phyloP scores from a whole-genome alignment of 345 rosid genomes.

The Adansonia digitata region DNA sequence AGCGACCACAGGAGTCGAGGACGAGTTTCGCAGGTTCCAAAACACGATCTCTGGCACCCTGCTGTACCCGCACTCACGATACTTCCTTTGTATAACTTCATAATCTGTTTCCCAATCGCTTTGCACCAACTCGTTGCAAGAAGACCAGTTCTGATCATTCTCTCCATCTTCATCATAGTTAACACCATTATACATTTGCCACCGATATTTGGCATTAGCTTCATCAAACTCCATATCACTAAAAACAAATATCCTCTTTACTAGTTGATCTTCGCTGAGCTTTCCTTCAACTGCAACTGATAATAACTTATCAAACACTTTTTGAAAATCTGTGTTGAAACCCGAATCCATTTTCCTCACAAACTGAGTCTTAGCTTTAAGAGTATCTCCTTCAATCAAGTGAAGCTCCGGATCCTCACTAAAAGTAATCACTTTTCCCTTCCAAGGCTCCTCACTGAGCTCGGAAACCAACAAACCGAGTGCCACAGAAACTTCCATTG shows the following conservation, averaged over 20 bases:
- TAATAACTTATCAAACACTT: conserved; percentile 1
- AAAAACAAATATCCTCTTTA: conserved; percentile 18
- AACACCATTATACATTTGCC: neutral
- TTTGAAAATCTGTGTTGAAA: neutral
- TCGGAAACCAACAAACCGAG: conserved; percentile 10
- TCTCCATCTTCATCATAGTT: neutral
- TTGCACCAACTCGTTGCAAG: too few relatives aligned
- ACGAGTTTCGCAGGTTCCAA: conserved; percentile 16
- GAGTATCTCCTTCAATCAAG: neutral
- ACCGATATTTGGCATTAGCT: neutral
- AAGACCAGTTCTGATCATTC: too few relatives aligned
- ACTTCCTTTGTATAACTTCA: conserved; percentile 12
- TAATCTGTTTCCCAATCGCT: conserved; percentile 9
- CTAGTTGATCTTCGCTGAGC: conserved; percentile 11
- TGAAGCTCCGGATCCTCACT: conserved; percentile 1
- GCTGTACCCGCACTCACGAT: neutral
- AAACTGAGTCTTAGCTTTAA: conserved; percentile 2
- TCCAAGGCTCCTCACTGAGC: conserved; percentile 15
- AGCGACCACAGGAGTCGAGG: conserved; percentile 7
- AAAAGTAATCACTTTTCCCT: conserved; percentile 13
- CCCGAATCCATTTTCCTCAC: neutral
- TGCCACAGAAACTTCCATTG: conserved; percentile 8
- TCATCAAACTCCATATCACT: conserved; percentile 19
- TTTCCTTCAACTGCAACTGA: conserved; percentile 3
- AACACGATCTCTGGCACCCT: conserved; percentile 22